Base-by-base conservation (phyloP, 2,329 filamentous ascomycete species). In the Cladosporium oxysporum region DNA sequence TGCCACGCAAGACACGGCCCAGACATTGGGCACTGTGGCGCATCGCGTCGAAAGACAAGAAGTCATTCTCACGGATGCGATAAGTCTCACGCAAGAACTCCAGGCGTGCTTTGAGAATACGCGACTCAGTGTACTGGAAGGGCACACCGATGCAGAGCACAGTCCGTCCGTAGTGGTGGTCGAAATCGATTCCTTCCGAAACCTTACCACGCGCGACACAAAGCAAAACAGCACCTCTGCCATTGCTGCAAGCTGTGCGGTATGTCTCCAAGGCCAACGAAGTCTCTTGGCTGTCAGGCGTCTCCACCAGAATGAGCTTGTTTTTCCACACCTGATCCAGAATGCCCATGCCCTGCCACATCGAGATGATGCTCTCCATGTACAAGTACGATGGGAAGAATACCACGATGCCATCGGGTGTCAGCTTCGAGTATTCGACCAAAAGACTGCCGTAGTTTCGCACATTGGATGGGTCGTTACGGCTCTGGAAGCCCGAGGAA, bases 311-410 rank as follows among this genome's bases (percentile, higher is more conserved):
- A 71, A 99, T 97, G 70, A 99, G 86, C 78, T 99, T 99, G 83
- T 97, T 97, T 79, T 97, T 97, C 95, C 95, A 99, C 35, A 99
- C 93, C 76, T 95, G 91, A 79, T 99, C 95, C 41, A 99, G 83
- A 69, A 98, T 97, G 29, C 93, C 93, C 93, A 98, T 98, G 64
- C 92, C 93, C 78, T 99, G 95, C 95, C 95, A 99, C 88, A 97
- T 97, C 77, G 91, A 94, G 77, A 99, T 97, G 76, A 98, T 98
- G 62, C 91, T 95, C 77, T 99, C 95, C 95, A 99, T 98, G 81
- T 99, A 99, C 1, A 99, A 85, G 74, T 99, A 99, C 0, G 93
- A 97, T 0, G 95, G 96, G 77, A 99, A 99, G 83, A 99, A 99
- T 47, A 99, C 95, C n/a, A 99, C 95, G 78, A 99, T 89, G 35